These are phyloP conservation scores for Aspergillus viridinutans DNA, from an alignment of 2,329 filamentous ascomycete species.

Conservation along the genomic window DNA sequence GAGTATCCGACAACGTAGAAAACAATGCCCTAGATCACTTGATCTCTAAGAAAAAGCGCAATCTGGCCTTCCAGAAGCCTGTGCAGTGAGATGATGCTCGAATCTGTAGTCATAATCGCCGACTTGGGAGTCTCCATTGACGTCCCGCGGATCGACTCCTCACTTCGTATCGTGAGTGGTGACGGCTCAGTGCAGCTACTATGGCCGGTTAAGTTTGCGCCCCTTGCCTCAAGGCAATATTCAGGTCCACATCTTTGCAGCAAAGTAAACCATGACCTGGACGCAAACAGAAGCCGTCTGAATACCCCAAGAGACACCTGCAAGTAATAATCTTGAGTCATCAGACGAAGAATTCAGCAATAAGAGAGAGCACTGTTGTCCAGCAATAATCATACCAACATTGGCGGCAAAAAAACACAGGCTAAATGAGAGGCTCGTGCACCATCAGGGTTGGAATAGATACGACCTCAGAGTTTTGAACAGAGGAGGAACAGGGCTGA, in stretches of 20 bases:
- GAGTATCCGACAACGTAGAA: background rate
- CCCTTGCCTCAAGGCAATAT: background rate
- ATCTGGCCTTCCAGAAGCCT: background rate
- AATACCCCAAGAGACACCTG: background rate
- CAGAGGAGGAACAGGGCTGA: background rate
- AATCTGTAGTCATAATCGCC: background rate
- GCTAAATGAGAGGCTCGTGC: background rate
- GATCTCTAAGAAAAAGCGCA: background rate
- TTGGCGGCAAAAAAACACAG: no score
- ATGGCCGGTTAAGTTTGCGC: background rate
- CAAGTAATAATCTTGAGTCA: no score
- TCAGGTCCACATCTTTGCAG: background rate
- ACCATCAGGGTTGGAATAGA: background rate
- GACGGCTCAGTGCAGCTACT: background rate
- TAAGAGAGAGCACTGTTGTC: no score
- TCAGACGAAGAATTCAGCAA: no score
- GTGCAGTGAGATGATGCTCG: no score
- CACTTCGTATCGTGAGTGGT: background rate
- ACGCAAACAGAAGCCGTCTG: background rate
- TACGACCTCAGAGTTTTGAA: background rate
- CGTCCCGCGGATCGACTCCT: background rate
- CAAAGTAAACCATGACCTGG: background rate
- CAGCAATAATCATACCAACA: no score
- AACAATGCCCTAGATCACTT: background rate
- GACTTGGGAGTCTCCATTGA: background rate